Conservation (phyloP, 139 green algal genomes). For the Nannochloris sp. region DNA sequence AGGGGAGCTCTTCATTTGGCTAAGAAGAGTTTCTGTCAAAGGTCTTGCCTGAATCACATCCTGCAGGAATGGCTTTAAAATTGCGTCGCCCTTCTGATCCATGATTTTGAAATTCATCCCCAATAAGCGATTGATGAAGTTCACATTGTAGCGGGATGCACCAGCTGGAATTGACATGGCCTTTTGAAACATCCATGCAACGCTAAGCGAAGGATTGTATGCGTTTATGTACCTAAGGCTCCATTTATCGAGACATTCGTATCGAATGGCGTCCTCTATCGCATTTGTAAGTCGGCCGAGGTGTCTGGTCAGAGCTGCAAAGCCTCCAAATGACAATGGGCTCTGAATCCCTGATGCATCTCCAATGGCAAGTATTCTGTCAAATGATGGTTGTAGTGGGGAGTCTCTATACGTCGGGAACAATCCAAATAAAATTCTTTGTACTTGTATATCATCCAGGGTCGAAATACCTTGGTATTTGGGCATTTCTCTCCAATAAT, state of each 20-base stretch:
- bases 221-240: conserved; percentile 39
- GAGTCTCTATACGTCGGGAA: conserved; percentile 88
- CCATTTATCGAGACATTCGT: conserved; percentile 24
- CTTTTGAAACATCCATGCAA: conserved; percentile 80
- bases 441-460: conserved; percentile 61
- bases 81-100: conserved; percentile 52
- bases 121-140: conserved; percentile 75
- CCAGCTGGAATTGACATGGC: conserved; percentile 66
- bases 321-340: conserved; percentile 90
- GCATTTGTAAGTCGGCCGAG: conserved; percentile 46
- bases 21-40: conserved; percentile 40
- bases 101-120: conserved; percentile 75
- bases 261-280: conserved; percentile 7
- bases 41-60: conserved; percentile 73
- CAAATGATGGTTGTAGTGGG: conserved; percentile 67
- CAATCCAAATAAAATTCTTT: conserved; percentile 86
- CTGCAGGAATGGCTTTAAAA: conserved; percentile 84
- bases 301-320: conserved; percentile 72
- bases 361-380: conserved; percentile 74
- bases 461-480: conserved; percentile 59
- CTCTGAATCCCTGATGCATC: conserved; percentile 85
- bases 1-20: conserved; percentile 42
- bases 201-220: conserved; percentile 55
- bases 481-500: conserved; percentile 90
- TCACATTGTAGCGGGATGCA: conserved; percentile 8